phyloP scores from a whole-genome alignment of 2,329 filamentous ascomycete species.

The Fusarium anguioides region DNA sequence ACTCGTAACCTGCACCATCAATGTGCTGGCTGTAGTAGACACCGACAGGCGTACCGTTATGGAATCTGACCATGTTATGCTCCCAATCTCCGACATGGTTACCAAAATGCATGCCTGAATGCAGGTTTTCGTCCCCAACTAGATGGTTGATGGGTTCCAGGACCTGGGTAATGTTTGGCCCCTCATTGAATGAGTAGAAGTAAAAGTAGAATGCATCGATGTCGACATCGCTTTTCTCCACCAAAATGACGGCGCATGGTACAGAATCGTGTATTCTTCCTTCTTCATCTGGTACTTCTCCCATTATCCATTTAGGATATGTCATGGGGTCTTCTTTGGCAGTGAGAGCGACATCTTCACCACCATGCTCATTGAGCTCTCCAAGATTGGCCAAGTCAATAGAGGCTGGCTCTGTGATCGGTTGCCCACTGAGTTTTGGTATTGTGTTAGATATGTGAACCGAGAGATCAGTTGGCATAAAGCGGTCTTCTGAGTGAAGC shows the following conservation, averaged over 20 bases:
- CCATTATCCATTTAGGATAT: constrained; percentile 45
- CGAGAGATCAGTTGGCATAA: constrained; percentile 47
- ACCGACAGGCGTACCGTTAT: constrained; percentile 42
- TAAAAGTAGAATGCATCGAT: constrained; percentile 51
- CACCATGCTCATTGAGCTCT: constrained; percentile 38
- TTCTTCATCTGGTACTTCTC: constrained; percentile 39
- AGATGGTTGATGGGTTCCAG: constrained; percentile 45
- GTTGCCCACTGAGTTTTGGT: constrained; percentile 34
- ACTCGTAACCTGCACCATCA: constrained; percentile 41
- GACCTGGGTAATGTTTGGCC: constrained; percentile 48
- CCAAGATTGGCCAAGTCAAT: constrained; percentile 48
- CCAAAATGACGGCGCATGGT: constrained; percentile 47
- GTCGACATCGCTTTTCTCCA: constrained; percentile 43
- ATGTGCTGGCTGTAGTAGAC: constrained; percentile 48
- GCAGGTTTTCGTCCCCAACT: constrained; percentile 17
- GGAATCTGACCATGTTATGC: constrained; percentile 45
- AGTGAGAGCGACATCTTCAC: constrained; percentile 35
- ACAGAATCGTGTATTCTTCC: constrained; percentile 43
- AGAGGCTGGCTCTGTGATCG: constrained; percentile 33
- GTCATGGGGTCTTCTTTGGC: constrained; percentile 45
- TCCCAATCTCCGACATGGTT: constrained; percentile 49
- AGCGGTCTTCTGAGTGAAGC: constrained; percentile 50
- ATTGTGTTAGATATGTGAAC: constrained; percentile 47
- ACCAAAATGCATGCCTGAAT: constrained; percentile 45
- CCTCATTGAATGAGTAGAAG: constrained; percentile 51